Evolutionary conservation across 768 basidiomycete species (phyloP), one percentile per base, ranked within the genome.

Genomic region (Sarcomyxa edulis): DNA sequence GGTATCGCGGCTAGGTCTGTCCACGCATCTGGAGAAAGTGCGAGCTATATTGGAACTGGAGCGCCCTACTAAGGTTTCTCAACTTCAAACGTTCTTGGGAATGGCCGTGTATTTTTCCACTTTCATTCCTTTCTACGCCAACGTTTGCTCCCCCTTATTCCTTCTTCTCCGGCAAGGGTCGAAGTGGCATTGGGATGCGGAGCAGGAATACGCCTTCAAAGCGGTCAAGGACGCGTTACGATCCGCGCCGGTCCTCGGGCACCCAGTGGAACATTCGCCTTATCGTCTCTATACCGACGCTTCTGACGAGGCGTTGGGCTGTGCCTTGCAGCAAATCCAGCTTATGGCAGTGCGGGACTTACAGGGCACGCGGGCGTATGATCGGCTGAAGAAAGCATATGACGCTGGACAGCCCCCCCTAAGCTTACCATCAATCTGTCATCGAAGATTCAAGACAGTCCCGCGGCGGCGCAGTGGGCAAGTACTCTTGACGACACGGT

Each of bases 121-220:
- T 0, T 68, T 58, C 44, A 58, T 68, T 12, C 62, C 60, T 4
- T 60, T 46, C 33, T 67, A 64, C 41, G 47, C 65, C 0, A 52
- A 49, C 39, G 57, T 64, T 3, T 60, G 53, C 1, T 29, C 47
- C 0, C 67, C 64, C 0, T 45, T 65, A 4, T 67, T 67, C 33
- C 33, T 44, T 7, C 51, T 67, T 3, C 37, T 64, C 2, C 50
- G 52, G 18, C 62, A 64, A 36, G 57, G 42, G 0, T 46, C 20
- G 0, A 39, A 41, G 4, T 58, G 52, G 53, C 15, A 37, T 9
- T 60, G 56, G 56, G 8, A 12, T 11, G 11, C 33, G 7, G 33
- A 35, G 16, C 33, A 35, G 7, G 33, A 35, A 15, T 21, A 21
- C 6, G 33, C 33, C 7, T 35, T 35, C 33, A 18, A 35, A 22